These are phyloP conservation scores for Mortierella antarctica DNA, from an alignment of 192 early-diverging fungal species.

Conservation along the genomic window DNA sequence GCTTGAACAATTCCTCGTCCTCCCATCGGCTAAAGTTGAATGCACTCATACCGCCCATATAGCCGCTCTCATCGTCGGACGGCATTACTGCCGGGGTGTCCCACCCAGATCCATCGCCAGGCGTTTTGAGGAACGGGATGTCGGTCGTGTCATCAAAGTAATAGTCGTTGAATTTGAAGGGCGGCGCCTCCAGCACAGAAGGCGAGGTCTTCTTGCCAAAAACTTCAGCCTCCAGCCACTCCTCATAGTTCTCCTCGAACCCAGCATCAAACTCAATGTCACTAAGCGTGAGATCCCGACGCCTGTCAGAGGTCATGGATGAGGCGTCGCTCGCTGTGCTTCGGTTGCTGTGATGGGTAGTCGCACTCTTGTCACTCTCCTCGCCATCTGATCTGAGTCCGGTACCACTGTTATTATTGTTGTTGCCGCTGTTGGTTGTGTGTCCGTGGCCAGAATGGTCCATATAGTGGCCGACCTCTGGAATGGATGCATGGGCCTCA, in stretches of 20 bases:
- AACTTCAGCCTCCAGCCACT: slow-evolving; percentile 72
- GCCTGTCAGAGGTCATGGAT: slow-evolving; percentile 12
- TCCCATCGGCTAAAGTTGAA: slow-evolving; percentile 39
- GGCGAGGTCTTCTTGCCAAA: slow-evolving; percentile 40
- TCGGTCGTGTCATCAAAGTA: slow-evolving; percentile 48
- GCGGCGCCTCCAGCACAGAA: slow-evolving; percentile 7
- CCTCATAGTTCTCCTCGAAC: slow-evolving; percentile 74
- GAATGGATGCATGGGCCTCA: slow-evolving; percentile 47
- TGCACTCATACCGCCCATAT: not conserved
- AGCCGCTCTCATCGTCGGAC: slow-evolving; percentile 37
- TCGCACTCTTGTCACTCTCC: slow-evolving; percentile 39
- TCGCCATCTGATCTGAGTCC: slow-evolving; percentile 35
- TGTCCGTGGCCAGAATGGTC: not conserved
- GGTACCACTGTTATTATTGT: not conserved
- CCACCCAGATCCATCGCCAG: slow-evolving; percentile 56
- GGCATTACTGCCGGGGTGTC: slow-evolving; percentile 46
- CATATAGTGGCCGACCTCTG: slow-evolving; percentile 20
- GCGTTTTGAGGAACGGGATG: slow-evolving; percentile 9
- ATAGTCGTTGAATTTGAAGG: slow-evolving; percentile 54
- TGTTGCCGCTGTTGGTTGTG: too few relatives aligned
- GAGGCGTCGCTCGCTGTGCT: slow-evolving; percentile 15
- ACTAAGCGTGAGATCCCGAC: slow-evolving; percentile 43
- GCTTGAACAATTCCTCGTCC: slow-evolving; percentile 50
- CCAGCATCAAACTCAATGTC: slow-evolving; percentile 65
- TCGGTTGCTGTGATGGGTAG: slow-evolving; percentile 23